Conservation (phyloP, 192 early-diverging fungal genomes). For the Umbelopsis sp. region DNA sequence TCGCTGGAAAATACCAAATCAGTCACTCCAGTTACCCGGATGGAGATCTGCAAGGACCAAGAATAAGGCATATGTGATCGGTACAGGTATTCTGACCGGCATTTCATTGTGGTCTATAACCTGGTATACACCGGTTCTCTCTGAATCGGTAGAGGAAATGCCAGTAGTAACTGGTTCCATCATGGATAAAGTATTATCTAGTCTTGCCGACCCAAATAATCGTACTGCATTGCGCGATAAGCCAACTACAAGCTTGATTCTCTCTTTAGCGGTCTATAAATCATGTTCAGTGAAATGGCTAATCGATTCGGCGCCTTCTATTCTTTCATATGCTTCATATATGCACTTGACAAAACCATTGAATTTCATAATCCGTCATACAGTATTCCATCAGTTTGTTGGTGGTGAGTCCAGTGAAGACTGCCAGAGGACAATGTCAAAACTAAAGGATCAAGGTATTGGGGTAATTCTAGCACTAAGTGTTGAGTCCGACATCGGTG, state of each 20-base stretch:
- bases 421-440: slow-evolving; percentile 80
- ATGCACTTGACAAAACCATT: slow-evolving; percentile 48
- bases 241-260: slow-evolving; percentile 57
- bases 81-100: background rate
- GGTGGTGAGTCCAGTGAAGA: slow-evolving; percentile 86
- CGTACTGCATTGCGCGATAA: slow-evolving; percentile 49
- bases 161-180: background rate
- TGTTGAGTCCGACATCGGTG: slow-evolving; percentile 69
- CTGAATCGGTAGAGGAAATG: background rate
- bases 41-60: background rate
- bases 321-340: slow-evolving; percentile 59
- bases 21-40: background rate
- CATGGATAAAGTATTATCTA: background rate
- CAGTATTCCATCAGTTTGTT: slow-evolving; percentile 92
- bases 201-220: slow-evolving; percentile 37
- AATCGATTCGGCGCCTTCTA: slow-evolving; percentile 54
- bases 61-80: background rate
- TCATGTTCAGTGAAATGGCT: slow-evolving; percentile 67
- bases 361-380: slow-evolving; percentile 76
- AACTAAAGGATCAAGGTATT: slow-evolving; percentile 62
- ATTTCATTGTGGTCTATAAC: background rate
- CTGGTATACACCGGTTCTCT: background rate
- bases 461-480: slow-evolving; percentile 88
- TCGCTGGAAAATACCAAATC: background rate
- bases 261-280: slow-evolving; percentile 70